A percentile compares a stretch with the other conserved stretches of the same genome.
phyloP scores from a whole-genome alignment of 2,329 filamentous ascomycete genomes.

The Alternaria gansuensis region DNA sequence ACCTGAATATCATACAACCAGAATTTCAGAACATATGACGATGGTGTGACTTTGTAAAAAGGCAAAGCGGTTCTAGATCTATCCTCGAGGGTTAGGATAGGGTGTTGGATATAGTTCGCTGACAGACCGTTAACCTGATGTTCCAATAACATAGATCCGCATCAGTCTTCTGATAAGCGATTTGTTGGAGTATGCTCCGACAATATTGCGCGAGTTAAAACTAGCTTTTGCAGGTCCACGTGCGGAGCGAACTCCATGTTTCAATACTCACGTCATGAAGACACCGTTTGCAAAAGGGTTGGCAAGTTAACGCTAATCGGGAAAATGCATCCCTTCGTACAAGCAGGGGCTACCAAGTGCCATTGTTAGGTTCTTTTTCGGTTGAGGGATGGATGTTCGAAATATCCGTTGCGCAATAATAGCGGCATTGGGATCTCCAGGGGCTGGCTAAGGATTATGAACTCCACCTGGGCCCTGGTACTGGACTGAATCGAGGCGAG shows the following conservation, averaged over 20 bases:
- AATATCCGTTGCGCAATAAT: slow-evolving; percentile 9
- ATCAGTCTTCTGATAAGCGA: slow-evolving; percentile 5
- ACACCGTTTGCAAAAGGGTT: slow-evolving; percentile 21
- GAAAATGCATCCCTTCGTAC: slow-evolving; percentile 8
- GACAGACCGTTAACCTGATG: neutral
- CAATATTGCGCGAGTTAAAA: slow-evolving; percentile 23
- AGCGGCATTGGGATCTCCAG: slow-evolving; percentile 9
- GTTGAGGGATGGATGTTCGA: neutral
- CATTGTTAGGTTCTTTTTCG: slow-evolving; percentile 2
- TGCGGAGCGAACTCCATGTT: slow-evolving; percentile 18
- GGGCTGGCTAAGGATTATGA: slow-evolving; percentile 10
- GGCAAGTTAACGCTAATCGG: slow-evolving; percentile 11
- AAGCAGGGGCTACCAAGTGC: neutral
- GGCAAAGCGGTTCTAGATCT: neutral
- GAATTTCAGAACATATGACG: neutral
- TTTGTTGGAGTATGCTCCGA: slow-evolving; percentile 15
- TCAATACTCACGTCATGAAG: slow-evolving; percentile 23
- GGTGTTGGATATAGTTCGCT: neutral
- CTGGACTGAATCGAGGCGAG: slow-evolving; percentile 9
- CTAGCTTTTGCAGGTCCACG: slow-evolving; percentile 19
- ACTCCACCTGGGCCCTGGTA: slow-evolving; percentile 2
- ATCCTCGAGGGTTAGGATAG: neutral
- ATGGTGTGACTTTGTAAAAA: neutral
- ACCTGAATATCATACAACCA: neutral
- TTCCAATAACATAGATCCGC: slow-evolving; percentile 11